These are phyloP conservation scores for Ceratocystiopsis minuta DNA, from an alignment of 2,329 filamentous ascomycete genomes.

Conservation along the genomic window DNA sequence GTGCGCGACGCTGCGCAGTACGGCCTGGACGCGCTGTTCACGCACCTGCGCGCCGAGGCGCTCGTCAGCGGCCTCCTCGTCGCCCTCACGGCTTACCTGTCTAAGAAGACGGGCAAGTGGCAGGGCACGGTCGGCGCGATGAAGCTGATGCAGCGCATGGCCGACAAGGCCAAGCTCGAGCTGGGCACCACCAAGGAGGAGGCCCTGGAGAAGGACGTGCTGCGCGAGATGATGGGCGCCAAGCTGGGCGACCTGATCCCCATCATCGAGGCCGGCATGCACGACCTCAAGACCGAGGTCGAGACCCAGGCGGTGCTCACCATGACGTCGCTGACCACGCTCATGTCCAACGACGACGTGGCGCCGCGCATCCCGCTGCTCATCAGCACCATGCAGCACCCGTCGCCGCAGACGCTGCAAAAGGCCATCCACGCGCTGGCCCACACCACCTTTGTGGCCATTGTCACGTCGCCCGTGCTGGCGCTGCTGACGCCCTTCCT, in stretches of 20 bases:
- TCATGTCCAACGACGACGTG: constrained; percentile 94
- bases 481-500: constrained; percentile 87
- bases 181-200: constrained; percentile 64
- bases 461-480: constrained; percentile 88
- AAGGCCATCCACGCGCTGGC: constrained; percentile 95
- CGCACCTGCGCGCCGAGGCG: constrained; percentile 60
- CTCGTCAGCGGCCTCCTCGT: constrained; percentile 71
- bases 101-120: constrained; percentile 84
- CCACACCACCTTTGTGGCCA: constrained; percentile 94
- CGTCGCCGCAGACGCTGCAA: constrained; percentile 70
- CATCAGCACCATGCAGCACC: constrained; percentile 88
- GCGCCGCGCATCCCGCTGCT: constrained; percentile 79
- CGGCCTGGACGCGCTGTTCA: constrained; percentile 76
- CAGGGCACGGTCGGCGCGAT: constrained; percentile 83
- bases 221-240: constrained; percentile 79
- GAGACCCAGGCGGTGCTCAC: constrained; percentile 80
- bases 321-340: constrained; percentile 76
- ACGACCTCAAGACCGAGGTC: constrained; percentile 81
- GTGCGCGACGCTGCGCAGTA: constrained; percentile 89
- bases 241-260: constrained; percentile 78
- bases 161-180: constrained; percentile 79
- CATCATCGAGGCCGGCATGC: constrained; percentile 82
- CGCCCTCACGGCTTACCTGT: constrained; percentile 54
- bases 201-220: constrained; percentile 70
- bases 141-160: constrained; percentile 77